phyloP scores from a whole-genome alignment of 768 basidiomycete species.

The Chalciporus pseudorubinellus region DNA sequence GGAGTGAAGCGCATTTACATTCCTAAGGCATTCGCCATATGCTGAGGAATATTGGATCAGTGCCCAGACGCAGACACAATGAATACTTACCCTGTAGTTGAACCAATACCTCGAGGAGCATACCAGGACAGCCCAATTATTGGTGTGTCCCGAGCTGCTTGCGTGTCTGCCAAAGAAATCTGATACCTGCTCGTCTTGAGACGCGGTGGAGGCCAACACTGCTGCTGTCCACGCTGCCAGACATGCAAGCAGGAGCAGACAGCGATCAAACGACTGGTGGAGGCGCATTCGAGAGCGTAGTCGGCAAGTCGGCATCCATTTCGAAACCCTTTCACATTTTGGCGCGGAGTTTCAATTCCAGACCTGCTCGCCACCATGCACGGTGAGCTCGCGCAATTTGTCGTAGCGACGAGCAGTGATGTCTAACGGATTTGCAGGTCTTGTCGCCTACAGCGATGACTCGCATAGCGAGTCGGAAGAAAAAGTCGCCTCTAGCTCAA shows the following conservation, averaged over 20 bases:
- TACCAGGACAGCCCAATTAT: constrained; percentile 98
- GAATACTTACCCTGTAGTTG: constrained; percentile 82
- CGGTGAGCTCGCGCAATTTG: constrained; percentile 19
- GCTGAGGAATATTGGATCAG: constrained; percentile 47
- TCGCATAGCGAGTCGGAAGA: constrained; percentile 58
- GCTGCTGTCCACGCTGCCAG: constrained; percentile 37
- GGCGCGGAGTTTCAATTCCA: constrained; percentile 25
- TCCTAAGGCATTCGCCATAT: constrained; percentile 97
- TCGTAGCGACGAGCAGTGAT: background rate
- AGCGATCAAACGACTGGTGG: constrained; percentile 19
- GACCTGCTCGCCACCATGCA: constrained; percentile 24
- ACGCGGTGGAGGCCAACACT: constrained; percentile 14
- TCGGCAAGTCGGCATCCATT: constrained; percentile 27
- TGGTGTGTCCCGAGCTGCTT: constrained; percentile 62
- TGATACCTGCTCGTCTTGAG: constrained; percentile 36
- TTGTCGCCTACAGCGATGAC: constrained; percentile 64
- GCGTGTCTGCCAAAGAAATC: constrained; percentile 48
- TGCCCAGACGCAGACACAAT: background rate
- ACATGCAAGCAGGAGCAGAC: constrained; percentile 32
- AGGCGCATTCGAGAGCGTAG: constrained; percentile 21
- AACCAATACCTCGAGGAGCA: constrained; percentile 97
- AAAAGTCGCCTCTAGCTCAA: constrained; percentile 34
- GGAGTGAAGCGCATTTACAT: constrained; percentile 56
- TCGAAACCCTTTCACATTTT: background rate
- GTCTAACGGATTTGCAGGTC: constrained; percentile 37